A percentile compares a stretch with the other conserved stretches of the same genome.
Evolutionary conservation across 1,284 basidiomycete genomes (phyloP).

Genomic region (Xanthoconium separans): DNA sequence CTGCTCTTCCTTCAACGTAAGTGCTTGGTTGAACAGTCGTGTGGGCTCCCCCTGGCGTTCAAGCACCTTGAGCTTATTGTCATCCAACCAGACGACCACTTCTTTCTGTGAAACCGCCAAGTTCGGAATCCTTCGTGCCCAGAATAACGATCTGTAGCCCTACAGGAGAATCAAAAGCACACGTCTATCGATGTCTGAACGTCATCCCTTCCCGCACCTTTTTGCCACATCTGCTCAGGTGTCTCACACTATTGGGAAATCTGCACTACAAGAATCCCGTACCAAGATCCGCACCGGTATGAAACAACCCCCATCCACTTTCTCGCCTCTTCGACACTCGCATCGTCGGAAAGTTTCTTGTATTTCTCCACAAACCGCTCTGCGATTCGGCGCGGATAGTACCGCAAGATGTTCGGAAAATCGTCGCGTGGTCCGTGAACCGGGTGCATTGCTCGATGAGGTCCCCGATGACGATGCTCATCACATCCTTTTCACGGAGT

Average conservation of each 20-base stretch:
- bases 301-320: constrained; percentile 52
- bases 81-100: constrained; percentile 36
- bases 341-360: constrained; percentile 32
- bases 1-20: constrained; percentile 50
- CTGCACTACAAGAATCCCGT: constrained; percentile 39
- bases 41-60: constrained; percentile 37
- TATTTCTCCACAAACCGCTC: constrained; percentile 44
- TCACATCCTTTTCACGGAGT: constrained; percentile 56
- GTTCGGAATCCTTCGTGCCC: constrained; percentile 37
- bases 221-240: constrained; percentile 27
- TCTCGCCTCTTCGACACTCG: constrained; percentile 42
- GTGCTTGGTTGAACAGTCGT: constrained; percentile 38
- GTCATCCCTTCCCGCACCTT: too few relatives aligned
- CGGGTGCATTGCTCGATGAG: constrained; percentile 45
- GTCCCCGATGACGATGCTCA: constrained; percentile 59
- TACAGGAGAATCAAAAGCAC: background rate
- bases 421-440: constrained; percentile 42
- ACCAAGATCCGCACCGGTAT: constrained; percentile 63
- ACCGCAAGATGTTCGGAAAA: constrained; percentile 56
- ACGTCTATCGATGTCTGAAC: too few relatives aligned
- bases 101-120: constrained; percentile 16
- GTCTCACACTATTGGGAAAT: constrained; percentile 59
- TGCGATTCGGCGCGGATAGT: constrained; percentile 53
- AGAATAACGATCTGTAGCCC: constrained; percentile 51
- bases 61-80: constrained; percentile 43